Base-by-base conservation (phyloP, 495 filamentous ascomycete genomes). In the Annulohypoxylon bovei region DNA sequence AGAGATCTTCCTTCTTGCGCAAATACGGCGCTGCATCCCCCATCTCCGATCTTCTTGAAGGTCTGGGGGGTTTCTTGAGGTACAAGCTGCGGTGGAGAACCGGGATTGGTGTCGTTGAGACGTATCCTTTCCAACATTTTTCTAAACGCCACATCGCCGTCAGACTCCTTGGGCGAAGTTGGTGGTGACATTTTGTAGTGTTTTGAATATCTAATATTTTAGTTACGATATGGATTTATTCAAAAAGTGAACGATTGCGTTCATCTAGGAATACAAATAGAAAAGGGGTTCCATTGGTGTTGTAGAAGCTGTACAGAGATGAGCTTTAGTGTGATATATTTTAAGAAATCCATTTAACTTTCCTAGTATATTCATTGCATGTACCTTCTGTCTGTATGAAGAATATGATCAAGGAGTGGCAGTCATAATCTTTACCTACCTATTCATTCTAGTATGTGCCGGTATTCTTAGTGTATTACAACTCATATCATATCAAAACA, bases 31-130 rank as follows among this genome's bases (percentile, higher is more conserved):
- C 56, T 40, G 14, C 56, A 59, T 59, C 20, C 37, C 6, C 46
- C 46, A 1, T 8, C 58, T 44, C 58, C 58, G 14, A 59, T 59
- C n/a, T 46, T 46, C 25, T 8, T 59, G 39, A 59, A 46, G n/a
- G 39, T 2, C 12, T 30, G n/a, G 11, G 22, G n/a, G 40, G 28
- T 50, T n/a, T 61, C 18, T 52, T 16, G 44, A 25, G 5, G 20
- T 14, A 9, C 9, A 20, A 14, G 7, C 12, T 49, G 18, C 12
- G 44, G 12, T 3, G 44, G 25, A 12, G 22, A 16, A 20, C n/a
- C 18, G 39, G 5, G 39, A 4, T 6, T 7, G n/a, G 3, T 1
- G 32, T 35, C 32, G 32, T 35, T 9, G 7, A 35, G 32, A 35
- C 1, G 32, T 9, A 35, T 9, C 32, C 11, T 35, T 35, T 35